Evolutionary conservation across 352 stramenopile species (phyloP).

Genomic region (Phytophthora ramorum): DNA sequence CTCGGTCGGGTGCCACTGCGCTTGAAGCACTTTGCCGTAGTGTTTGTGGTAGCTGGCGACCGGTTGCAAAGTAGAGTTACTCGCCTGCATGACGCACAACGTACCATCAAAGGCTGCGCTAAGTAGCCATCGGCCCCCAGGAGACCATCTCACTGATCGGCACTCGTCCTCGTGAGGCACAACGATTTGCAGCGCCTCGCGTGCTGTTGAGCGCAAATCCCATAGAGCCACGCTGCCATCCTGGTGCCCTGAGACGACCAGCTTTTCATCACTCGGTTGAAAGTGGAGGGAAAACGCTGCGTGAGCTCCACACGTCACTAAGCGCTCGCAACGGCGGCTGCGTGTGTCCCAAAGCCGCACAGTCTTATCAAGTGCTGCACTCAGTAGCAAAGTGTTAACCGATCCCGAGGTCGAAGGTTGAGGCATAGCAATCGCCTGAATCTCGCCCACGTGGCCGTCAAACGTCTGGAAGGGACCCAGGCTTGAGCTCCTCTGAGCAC

Average conservation of each 20-base stretch:
- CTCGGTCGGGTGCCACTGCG: constrained; percentile 61
- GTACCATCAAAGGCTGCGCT: constrained; percentile 70
- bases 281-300: constrained; percentile 56
- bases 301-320: constrained; percentile 46
- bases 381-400: constrained; percentile 35
- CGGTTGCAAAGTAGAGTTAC: constrained; percentile 32
- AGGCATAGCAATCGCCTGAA: constrained; percentile 57
- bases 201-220: constrained; percentile 56
- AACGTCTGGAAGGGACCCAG: constrained; percentile 40
- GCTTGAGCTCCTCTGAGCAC: constrained; percentile 14
- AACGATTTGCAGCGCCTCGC: constrained; percentile 38
- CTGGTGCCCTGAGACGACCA: constrained; percentile 62
- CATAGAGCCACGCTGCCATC: constrained; percentile 69
- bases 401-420: constrained; percentile 5
- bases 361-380: constrained; percentile 61
- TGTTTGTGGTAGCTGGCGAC: constrained; percentile 66
- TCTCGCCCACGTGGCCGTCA: constrained; percentile 72
- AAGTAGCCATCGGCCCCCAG: constrained; percentile 64
- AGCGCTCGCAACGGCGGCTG: constrained; percentile 51
- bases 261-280: constrained; percentile 37
- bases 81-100: constrained; percentile 46
- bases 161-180: constrained; percentile 63
- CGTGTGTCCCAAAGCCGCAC: constrained; percentile 78
- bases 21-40: constrained; percentile 72
- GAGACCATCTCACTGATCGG: constrained; percentile 66